Percentiles rank a stretch among this genome's conserved stretches.
Conservation (phyloP, 768 basidiomycete genomes). For the Serendipita sp. region DNA sequence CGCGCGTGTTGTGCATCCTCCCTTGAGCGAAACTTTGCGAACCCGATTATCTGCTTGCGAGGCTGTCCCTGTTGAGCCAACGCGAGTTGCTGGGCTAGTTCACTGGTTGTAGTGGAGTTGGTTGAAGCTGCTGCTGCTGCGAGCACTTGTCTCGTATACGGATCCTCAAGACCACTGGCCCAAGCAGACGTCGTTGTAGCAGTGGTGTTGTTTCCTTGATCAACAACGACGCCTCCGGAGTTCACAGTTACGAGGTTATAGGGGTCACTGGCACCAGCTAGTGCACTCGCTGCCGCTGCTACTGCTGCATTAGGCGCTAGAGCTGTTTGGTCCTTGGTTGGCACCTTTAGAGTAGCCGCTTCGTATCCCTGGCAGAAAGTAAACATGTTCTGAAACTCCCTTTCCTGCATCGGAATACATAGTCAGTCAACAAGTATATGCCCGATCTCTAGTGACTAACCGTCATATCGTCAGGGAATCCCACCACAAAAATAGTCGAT, state of each 20-base stretch:
- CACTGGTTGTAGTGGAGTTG: background rate
- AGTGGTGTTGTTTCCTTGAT: constrained; percentile 54
- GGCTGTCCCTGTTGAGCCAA: constrained; percentile 31
- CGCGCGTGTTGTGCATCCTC: constrained; percentile 77
- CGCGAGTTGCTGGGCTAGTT: constrained; percentile 18
- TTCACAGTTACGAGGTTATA: constrained; percentile 74
- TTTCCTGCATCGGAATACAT: constrained; percentile 44
- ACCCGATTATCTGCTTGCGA: constrained; percentile 94
- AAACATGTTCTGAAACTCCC: constrained; percentile 99
- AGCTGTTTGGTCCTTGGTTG: constrained; percentile 66
- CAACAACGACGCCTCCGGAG: constrained; percentile 70
- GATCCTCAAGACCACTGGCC: constrained; percentile 18
- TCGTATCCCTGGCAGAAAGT: constrained; percentile 93
- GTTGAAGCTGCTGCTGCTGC: constrained; percentile 11
- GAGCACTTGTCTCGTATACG: constrained; percentile 6
- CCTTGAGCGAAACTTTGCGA: constrained; percentile 85
- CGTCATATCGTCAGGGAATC: constrained; percentile 98
- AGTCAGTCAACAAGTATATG: constrained; percentile 11
- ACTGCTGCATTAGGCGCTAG: constrained; percentile 21
- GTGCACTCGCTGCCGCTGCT: constrained; percentile 15
- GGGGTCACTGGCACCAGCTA: constrained; percentile 50
- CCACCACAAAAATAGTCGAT: constrained; percentile 94
- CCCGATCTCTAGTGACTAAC: constrained; percentile 29
- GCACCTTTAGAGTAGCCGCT: constrained; percentile 94
- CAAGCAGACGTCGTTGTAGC: constrained; percentile 46